phyloP scores from a whole-genome alignment of 2,329 filamentous ascomycete genomes.

The Alternaria tenuissima region DNA sequence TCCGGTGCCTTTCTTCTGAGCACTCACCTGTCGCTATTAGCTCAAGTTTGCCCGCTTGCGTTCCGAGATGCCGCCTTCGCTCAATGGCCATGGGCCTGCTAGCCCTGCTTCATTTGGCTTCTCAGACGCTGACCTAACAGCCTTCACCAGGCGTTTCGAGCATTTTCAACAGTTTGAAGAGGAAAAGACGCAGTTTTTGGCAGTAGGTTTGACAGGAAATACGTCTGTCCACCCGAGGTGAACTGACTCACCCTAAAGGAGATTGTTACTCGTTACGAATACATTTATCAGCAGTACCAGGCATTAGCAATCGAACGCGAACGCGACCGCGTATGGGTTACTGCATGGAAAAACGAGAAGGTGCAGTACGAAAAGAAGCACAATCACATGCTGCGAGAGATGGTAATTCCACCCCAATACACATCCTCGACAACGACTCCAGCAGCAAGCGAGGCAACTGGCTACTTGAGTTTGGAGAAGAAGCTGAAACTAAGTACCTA shows the following conservation, averaged over 20 bases:
- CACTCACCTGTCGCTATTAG: not conserved
- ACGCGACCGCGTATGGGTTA: slow-evolving; percentile 31
- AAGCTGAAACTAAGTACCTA: slow-evolving; percentile 3
- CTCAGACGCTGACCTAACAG: slow-evolving; percentile 13
- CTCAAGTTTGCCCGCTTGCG: not conserved
- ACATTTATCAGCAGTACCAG: slow-evolving; percentile 44
- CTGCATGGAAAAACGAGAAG: slow-evolving; percentile 33
- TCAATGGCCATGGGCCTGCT: slow-evolving; percentile 15
- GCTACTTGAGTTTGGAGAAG: not conserved
- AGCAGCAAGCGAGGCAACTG: not conserved
- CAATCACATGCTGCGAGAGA: slow-evolving; percentile 28
- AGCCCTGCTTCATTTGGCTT: slow-evolving; percentile 1
- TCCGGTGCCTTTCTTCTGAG: not conserved
- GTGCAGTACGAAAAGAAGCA: slow-evolving; percentile 27
- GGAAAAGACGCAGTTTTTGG: slow-evolving; percentile 45
- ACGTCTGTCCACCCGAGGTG: not conserved
- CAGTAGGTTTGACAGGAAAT: slow-evolving; percentile 27
- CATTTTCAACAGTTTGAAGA: slow-evolving; percentile 39
- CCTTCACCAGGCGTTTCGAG: slow-evolving; percentile 44
- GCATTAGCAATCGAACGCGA: slow-evolving; percentile 35
- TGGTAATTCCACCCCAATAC: slow-evolving; percentile 27
- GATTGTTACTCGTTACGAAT: slow-evolving; percentile 52
- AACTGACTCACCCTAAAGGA: slow-evolving; percentile 41
- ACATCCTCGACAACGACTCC: not conserved
- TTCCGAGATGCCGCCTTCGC: slow-evolving; percentile 23